Percentiles rank a stretch among this genome's conserved stretches.
phyloP scores from a whole-genome alignment of 2,329 filamentous ascomycete species.

The Scedosporium boydii region DNA sequence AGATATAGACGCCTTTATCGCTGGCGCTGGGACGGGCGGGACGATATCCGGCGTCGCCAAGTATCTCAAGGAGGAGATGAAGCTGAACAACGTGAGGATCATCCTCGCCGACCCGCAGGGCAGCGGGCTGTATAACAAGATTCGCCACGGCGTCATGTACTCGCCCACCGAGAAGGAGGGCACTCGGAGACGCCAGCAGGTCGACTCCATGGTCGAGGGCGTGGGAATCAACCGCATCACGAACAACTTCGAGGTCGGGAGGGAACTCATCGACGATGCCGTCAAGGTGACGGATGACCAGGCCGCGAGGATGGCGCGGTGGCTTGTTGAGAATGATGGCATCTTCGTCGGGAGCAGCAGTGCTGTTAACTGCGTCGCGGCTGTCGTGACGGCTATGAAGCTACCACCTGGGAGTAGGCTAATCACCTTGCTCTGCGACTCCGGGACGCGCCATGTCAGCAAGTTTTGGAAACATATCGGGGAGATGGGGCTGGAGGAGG shows the following conservation, averaged over 20 bases:
- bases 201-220: slow-evolving; percentile 93
- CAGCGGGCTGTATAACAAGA: slow-evolving; percentile 83
- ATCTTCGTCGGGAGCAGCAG: slow-evolving; percentile 92
- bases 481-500: slow-evolving; percentile 55
- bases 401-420: slow-evolving; percentile 55
- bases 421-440: slow-evolving; percentile 79
- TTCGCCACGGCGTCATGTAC: slow-evolving; percentile 95
- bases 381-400: slow-evolving; percentile 56
- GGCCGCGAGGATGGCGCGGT: slow-evolving; percentile 87
- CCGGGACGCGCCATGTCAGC: slow-evolving; percentile 71
- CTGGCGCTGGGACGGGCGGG: slow-evolving; percentile 88
- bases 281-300: slow-evolving; percentile 82
- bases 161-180: slow-evolving; percentile 81
- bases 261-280: slow-evolving; percentile 82
- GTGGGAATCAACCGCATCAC: slow-evolving; percentile 95
- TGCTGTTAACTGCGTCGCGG: slow-evolving; percentile 89
- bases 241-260: slow-evolving; percentile 79
- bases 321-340: slow-evolving; percentile 91
- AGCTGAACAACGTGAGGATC: slow-evolving; percentile 53
- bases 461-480: slow-evolving; percentile 76
- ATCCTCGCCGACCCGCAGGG: slow-evolving; percentile 91
- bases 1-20: slow-evolving; percentile 74
- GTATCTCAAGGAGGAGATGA: slow-evolving; percentile 63
- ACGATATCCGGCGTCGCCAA: slow-evolving; percentile 82
- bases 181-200: slow-evolving; percentile 77